Evolutionary conservation across 75 land plant genomes (phyloP).

Genomic region (Selaginella moellendorffii): DNA sequence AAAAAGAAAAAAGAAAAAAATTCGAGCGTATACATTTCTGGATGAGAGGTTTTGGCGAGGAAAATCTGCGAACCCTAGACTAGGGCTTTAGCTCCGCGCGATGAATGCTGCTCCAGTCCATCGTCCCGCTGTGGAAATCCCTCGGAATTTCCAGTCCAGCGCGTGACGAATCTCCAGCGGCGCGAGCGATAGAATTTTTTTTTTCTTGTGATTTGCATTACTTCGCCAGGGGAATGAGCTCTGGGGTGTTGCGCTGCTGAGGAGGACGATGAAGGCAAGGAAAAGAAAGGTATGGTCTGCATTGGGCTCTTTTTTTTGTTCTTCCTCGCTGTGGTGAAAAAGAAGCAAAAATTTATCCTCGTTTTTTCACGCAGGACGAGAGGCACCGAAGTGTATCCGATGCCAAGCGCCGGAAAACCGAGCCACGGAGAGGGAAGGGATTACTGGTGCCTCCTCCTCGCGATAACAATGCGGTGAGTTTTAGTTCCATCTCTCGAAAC

Average conservation of each 20-base stretch:
- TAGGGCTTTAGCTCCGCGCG: too few relatives aligned
- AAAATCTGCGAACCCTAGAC: too few relatives aligned
- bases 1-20: background rate
- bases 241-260: background rate
- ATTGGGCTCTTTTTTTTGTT: background rate
- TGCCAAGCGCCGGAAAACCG: background rate
- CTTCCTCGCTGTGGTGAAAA: too few relatives aligned
- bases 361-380: background rate
- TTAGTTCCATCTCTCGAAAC: too few relatives aligned
- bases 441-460: background rate
- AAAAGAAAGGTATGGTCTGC: slow-evolving; percentile 1
- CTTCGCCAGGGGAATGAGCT: background rate
- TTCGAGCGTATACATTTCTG: too few relatives aligned
- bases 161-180: too few relatives aligned
- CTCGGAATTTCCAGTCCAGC: background rate
- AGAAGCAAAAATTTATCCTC: background rate
- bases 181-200: too few relatives aligned
- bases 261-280: background rate
- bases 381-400: background rate
- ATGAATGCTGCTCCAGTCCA: too few relatives aligned
- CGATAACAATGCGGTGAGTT: background rate
- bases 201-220: background rate
- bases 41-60: too few relatives aligned
- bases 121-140: too few relatives aligned
- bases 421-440: background rate